Evolutionary conservation across 2,329 filamentous ascomycete genomes (phyloP).

Genomic region (Verticillium zaregamsianum): DNA sequence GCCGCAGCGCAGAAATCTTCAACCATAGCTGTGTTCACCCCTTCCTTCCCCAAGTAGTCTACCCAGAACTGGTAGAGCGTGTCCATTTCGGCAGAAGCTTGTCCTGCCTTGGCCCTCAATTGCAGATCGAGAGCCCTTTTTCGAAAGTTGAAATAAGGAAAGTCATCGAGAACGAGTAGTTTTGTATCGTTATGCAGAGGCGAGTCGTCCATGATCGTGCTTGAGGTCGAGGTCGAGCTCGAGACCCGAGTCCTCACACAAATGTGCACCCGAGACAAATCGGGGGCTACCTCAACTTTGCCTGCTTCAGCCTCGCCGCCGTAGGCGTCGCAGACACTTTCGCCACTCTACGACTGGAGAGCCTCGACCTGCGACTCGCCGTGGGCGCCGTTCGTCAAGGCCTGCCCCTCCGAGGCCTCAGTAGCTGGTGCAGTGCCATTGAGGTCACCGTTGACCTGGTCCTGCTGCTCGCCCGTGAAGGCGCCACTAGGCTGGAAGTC

Average conservation of each 20-base stretch:
- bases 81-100: conserved; percentile 54
- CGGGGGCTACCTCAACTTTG: neutral
- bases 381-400: conserved; percentile 23
- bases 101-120: conserved; percentile 23
- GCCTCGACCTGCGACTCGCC: conserved; percentile 11
- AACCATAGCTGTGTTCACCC: conserved; percentile 75
- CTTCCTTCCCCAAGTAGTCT: conserved; percentile 61
- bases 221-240: neutral
- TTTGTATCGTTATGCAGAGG: neutral
- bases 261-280: neutral
- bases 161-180: conserved; percentile 6
- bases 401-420: neutral
- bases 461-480: neutral
- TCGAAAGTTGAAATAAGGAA: conserved; percentile 30
- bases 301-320: conserved; percentile 3
- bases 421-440: conserved; percentile 12
- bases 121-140: conserved; percentile 33
- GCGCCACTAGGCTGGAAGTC: conserved; percentile 48
- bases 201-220: neutral
- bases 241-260: neutral
- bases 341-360: conserved; percentile 14
- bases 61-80: conserved; percentile 73
- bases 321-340: conserved; percentile 7
- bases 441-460: neutral
- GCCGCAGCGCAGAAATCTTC: conserved; percentile 67